Conservation (phyloP, 305 asterid genomes). For the Solanum hybrid region DNA sequence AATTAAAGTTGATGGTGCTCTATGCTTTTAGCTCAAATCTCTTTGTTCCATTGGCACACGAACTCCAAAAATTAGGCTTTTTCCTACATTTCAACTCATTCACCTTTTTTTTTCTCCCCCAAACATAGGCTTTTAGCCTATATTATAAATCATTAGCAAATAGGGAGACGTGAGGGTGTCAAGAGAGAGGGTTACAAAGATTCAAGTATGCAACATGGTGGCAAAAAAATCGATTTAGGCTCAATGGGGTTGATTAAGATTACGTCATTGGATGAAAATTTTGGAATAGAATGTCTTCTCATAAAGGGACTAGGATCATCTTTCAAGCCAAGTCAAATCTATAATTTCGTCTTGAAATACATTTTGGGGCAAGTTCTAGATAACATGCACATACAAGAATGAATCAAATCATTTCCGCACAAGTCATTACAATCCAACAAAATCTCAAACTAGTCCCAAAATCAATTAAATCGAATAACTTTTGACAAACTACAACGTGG, state of each 20-base stretch:
- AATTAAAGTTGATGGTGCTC: background rate
- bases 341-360: background rate
- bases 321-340: background rate
- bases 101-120: background rate
- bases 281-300: background rate
- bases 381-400: background rate
- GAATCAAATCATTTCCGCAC: background rate
- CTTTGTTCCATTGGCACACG: background rate
- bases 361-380: background rate
- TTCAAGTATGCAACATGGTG: background rate
- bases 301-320: background rate
- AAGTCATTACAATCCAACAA: background rate
- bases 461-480: too few relatives aligned
- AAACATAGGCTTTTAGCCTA: background rate
- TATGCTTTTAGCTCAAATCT: background rate
- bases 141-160: background rate
- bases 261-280: background rate
- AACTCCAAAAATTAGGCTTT: background rate
- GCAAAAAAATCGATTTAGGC: background rate
- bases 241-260: background rate
- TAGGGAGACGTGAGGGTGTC: background rate
- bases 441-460: background rate
- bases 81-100: background rate
- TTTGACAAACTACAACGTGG: background rate
- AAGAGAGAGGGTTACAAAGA: background rate